These are phyloP conservation scores for Botrytis deweyae DNA, from an alignment of 2,329 filamentous ascomycete genomes.

Conservation along the genomic window DNA sequence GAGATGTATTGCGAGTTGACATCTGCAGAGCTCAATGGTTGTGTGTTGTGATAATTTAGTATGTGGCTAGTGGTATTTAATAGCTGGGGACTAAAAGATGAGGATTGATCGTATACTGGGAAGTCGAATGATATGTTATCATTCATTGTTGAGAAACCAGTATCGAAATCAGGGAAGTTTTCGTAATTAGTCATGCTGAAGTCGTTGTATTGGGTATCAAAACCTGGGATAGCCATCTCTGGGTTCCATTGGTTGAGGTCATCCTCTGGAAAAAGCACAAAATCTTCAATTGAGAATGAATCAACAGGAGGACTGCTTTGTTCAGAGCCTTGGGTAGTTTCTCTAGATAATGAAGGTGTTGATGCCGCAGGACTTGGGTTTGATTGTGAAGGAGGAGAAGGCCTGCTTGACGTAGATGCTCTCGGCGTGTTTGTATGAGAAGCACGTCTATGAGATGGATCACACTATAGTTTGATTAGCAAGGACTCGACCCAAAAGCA, in stretches of 20 bases:
- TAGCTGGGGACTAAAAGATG: constrained; percentile 14
- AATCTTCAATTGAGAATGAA: constrained; percentile 35
- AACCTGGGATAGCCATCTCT: constrained; percentile 25
- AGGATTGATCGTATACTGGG: constrained; percentile 26
- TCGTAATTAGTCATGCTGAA: constrained; percentile 35
- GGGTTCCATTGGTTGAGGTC: constrained; percentile 29
- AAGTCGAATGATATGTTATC: constrained; percentile 25
- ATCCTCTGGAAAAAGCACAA: constrained; percentile 37
- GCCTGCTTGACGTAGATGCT: constrained; percentile 28
- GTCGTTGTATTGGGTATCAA: constrained; percentile 29
- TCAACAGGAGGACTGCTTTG: constrained; percentile 23
- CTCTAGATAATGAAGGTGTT: constrained; percentile 23
- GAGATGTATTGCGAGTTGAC: constrained; percentile 14
- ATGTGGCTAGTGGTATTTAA: not conserved
- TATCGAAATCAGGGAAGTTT: constrained; percentile 22
- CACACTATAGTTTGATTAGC: constrained; percentile 32
- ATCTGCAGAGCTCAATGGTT: constrained; percentile 1
- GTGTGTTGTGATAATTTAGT: not conserved
- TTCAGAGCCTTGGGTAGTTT: constrained; percentile 26
- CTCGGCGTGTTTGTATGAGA: constrained; percentile 32
- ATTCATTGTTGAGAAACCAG: constrained; percentile 4
- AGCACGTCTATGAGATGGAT: constrained; percentile 36
- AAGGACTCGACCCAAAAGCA: not conserved
- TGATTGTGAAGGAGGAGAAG: constrained; percentile 25
- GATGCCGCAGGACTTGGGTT: constrained; percentile 26